Percentiles rank a stretch among this genome's conserved stretches.
These are phyloP conservation scores for Anthostomella pinea DNA, from an alignment of 2,329 filamentous ascomycete species.

Conservation along the genomic window DNA sequence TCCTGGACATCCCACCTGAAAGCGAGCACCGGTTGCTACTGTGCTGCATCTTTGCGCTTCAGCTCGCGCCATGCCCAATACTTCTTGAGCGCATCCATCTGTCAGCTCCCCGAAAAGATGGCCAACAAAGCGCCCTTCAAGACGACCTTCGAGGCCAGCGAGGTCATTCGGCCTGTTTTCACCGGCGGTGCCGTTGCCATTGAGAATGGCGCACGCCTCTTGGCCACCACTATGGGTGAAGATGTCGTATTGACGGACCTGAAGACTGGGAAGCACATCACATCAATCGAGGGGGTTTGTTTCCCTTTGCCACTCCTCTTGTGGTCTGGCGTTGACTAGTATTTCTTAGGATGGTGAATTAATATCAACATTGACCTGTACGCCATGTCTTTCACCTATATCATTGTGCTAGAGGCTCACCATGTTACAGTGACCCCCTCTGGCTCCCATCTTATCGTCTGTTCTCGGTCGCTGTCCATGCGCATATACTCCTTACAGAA, in stretches of 20 bases:
- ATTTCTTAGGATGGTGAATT: conserved; percentile 66
- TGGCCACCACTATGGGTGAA: conserved; percentile 88
- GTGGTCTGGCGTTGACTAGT: conserved; percentile 21
- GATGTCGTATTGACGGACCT: conserved; percentile 86
- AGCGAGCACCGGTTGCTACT: too few relatives aligned
- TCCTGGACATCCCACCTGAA: conserved; percentile 18
- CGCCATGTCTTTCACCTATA: conserved; percentile 15
- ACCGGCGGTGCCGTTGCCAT: conserved; percentile 86
- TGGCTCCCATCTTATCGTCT: conserved; percentile 82
- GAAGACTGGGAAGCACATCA: conserved; percentile 76
- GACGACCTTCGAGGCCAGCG: conserved; percentile 83
- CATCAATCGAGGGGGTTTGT: conserved; percentile 79
- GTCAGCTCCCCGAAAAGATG: too few relatives aligned
- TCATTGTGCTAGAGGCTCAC: conserved; percentile 18
- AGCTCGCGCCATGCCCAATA: too few relatives aligned
- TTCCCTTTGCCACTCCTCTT: conserved; percentile 3
- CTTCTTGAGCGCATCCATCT: too few relatives aligned
- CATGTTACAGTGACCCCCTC: conserved; percentile 70
- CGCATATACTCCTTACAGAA: conserved; percentile 75
- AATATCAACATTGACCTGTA: conserved; percentile 71
- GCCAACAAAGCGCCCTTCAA: conserved; percentile 64
- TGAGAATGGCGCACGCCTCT: conserved; percentile 74
- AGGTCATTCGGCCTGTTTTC: conserved; percentile 88
- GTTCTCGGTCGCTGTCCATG: conserved; percentile 95
- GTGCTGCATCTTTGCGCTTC: too few relatives aligned